A percentile compares a stretch with the other conserved stretches of the same genome.
phyloP scores from a whole-genome alignment of 306 rosid species.

The Cucumis cinereus region DNA sequence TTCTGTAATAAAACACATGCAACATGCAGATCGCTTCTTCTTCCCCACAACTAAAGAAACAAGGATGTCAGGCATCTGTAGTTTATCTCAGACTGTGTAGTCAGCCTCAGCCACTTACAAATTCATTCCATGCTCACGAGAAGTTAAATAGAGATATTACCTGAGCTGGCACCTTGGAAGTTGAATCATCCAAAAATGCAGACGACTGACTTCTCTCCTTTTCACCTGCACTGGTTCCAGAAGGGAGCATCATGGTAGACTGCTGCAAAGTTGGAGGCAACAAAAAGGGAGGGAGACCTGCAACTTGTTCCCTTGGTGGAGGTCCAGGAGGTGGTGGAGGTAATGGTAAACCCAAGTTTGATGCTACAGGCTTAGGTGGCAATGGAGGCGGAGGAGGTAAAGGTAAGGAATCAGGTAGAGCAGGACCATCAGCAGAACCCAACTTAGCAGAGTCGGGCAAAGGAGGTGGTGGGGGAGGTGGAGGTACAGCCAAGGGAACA shows the following conservation, averaged over 20 bases:
- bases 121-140: slow-evolving; percentile 3
- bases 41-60: neutral
- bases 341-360: slow-evolving; percentile 40
- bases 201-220: slow-evolving; percentile 46
- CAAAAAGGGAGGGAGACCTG: slow-evolving; percentile 42
- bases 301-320: slow-evolving; percentile 61
- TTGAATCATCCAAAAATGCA: slow-evolving; percentile 33
- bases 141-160: slow-evolving; percentile 24
- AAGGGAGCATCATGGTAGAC: slow-evolving; percentile 51
- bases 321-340: slow-evolving; percentile 99
- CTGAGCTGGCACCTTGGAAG: slow-evolving; percentile 49
- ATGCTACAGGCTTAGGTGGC: slow-evolving; percentile 66
- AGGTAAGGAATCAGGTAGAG: slow-evolving; percentile 63
- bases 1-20: neutral
- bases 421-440: slow-evolving; percentile 46
- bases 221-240: slow-evolving; percentile 50
- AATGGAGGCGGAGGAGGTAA: slow-evolving; percentile 97
- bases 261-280: slow-evolving; percentile 72
- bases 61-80: neutral
- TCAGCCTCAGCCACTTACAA: neutral
- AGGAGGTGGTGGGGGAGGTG: slow-evolving; percentile 61
- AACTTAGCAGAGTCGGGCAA: slow-evolving; percentile 35
- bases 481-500: slow-evolving; percentile 43
- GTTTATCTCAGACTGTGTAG: neutral
- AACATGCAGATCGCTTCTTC: neutral